Base-by-base conservation (phyloP, 1,284 basidiomycete species). In the Pholiota adiposa region DNA sequence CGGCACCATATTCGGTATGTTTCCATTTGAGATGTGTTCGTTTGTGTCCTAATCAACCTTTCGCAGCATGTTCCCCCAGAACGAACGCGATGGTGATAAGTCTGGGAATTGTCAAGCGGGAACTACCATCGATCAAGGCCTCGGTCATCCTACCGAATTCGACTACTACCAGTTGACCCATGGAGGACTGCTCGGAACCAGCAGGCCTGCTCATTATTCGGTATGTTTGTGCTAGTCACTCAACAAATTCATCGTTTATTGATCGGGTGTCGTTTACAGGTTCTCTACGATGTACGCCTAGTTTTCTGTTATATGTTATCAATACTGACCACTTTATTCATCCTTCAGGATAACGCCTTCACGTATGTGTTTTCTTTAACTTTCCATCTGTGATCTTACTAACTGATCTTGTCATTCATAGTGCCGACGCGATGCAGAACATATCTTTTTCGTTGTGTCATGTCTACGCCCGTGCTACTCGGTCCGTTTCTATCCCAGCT, bases 401-500 rank as follows among this genome's bases (percentile, higher is more conserved):
- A 16, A 46, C 8, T 16, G 4, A 55, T 33, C 4, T 41, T 31
- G 2, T 36, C 7, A 12, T 31, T 34, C 49, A 14, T 44, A 72
- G 67, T 25, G 65, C 71, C 33, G 68, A 87, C 77, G 14, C 69
- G 80, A 59, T 72, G 41, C 84, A 89, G 62, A 75, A 77, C 18
- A 67, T 89, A 0, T 80, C 86, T 0, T 89, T 83, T 67, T 68
- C 72, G 0, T 72, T 88, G 3, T 86, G 84, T 61, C 84, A 88
- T 57, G 74, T 81, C 0, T 88, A 86, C 48, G 83, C 83, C 0
- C 80, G 84, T 5, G 83, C 86, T 0, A 87, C 86, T 0, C 79
- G 85, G 1, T 85, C 87, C 0, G 88, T 91, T 0, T 88, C 87
- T 0, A 87, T 89, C 23, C 87, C 87, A 0, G 86, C 86, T 0